Base-by-base conservation (phyloP, 768 basidiomycete species). In the Lanmaoa pseudosensibilis region DNA sequence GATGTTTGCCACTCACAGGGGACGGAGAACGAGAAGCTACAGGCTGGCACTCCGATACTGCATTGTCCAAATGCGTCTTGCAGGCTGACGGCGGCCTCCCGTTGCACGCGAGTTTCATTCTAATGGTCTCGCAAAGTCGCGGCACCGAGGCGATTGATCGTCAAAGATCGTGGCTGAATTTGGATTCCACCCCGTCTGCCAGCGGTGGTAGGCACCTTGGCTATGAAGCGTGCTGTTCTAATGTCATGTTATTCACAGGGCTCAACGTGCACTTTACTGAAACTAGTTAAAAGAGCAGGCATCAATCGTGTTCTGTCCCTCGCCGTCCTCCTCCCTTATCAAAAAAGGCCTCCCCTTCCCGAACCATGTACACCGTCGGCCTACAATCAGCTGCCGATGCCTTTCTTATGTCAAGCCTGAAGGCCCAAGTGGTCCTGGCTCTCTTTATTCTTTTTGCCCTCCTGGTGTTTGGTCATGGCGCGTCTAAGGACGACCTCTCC, bases 401-500 rank as follows among this genome's bases (percentile, higher is more conserved):
- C 25, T 73, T 75, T 64, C 63, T 73, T 54, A 55, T 75, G 46
- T 71, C 75, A 36, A 64, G 68, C 39, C 53, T 73, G 34, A 69
- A 71, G 53, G 58, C 65, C 49, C 73, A 69, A 63, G 65, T 76
- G 47, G 62, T 70, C 32, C 51, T 77, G 55, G 70, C 69, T 58
- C 52, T 73, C 56, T 34, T 69, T 52, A 64, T 73, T 63, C 61
- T 74, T 58, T 65, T 73, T 63, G 69, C 78, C 64, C 62, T 82
- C 76, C 66, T 77, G 71, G 64, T 74, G 38, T 56, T 72, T 32
- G 73, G 70, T 25, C 57, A 67, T 55, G 58, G 64, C 48, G 54
- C 77, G 38, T 75, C 80, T 61, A 77, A 80, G 53, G 79, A 81
- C 57, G 83, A 85, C 61, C 58, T 65, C 45, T 54, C 66, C 25